A percentile compares a stretch with the other conserved stretches of the same genome.
phyloP scores from a whole-genome alignment of 352 stramenopile species.

The Pseudoperonospora humuli region DNA sequence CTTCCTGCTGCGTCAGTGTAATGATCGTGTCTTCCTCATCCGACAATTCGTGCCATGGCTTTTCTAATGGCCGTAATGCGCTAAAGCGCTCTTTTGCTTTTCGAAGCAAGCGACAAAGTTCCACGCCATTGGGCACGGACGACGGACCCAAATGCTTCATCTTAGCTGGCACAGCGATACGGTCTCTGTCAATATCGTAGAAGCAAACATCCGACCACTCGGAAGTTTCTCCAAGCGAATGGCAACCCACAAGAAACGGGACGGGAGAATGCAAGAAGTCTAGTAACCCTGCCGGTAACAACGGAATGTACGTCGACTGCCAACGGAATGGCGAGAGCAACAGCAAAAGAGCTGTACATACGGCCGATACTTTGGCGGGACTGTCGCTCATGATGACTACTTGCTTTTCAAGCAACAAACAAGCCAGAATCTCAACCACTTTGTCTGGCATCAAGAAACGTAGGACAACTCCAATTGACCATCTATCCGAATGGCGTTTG shows the following conservation, averaged over 20 bases:
- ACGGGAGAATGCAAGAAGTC: conserved; percentile 83
- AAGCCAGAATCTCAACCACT: conserved; percentile 60
- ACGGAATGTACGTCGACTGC: conserved; percentile 84
- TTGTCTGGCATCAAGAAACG: conserved; percentile 47
- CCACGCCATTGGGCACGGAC: conserved; percentile 49
- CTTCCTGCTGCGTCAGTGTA: conserved; percentile 60
- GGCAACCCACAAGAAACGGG: conserved; percentile 67
- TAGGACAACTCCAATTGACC: conserved; percentile 60
- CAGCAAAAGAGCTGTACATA: conserved; percentile 62
- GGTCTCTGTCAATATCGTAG: conserved; percentile 65
- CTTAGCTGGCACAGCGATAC: conserved; percentile 35
- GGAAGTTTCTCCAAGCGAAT: conserved; percentile 46
- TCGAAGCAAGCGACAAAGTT: conserved; percentile 53
- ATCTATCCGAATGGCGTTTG: conserved; percentile 60
- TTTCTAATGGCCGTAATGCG: conserved; percentile 31
- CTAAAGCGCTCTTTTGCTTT: conserved; percentile 44
- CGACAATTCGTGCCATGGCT: conserved; percentile 74
- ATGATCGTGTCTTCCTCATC: conserved; percentile 74
- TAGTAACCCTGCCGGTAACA: conserved; percentile 57
- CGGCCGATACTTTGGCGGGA: conserved; percentile 52
- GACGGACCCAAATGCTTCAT: conserved; percentile 35
- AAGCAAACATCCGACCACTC: conserved; percentile 82
- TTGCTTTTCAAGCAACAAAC: conserved; percentile 75
- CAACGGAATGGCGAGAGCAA: conserved; percentile 78
- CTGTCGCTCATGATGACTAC: conserved; percentile 70